These are phyloP conservation scores for Ustilago xerochloae DNA, from an alignment of 1,284 basidiomycete species.

Conservation along the genomic window DNA sequence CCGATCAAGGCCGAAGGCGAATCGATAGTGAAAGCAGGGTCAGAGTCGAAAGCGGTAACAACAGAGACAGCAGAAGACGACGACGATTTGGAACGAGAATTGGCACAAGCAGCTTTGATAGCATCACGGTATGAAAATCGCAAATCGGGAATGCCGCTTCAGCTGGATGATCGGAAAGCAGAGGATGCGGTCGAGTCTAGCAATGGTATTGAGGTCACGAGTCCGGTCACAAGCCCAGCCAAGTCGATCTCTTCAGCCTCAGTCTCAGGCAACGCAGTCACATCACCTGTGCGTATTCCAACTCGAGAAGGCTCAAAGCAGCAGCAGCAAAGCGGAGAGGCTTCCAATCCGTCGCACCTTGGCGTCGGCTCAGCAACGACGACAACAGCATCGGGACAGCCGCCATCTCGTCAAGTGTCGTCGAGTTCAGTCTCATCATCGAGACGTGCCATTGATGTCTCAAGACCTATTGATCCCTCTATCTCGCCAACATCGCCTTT, in stretches of 20 bases:
- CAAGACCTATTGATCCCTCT: slow-evolving; percentile 32
- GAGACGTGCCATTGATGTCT: slow-evolving; percentile 38
- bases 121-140: slow-evolving; percentile 26
- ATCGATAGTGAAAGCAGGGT: not conserved
- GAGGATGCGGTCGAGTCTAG: not conserved
- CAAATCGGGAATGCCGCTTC: slow-evolving; percentile 1
- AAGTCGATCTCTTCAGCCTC: not conserved
- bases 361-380: too few species aligned
- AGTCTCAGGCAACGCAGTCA: not conserved
- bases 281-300: slow-evolving; percentile 4
- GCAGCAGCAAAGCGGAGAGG: not conserved
- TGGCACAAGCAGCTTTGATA: slow-evolving; percentile 32
- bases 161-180: not conserved
- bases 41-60: not conserved
- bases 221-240: not conserved
- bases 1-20: slow-evolving; percentile 3
- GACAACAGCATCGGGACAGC: slow-evolving; percentile 1
- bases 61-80: not conserved
- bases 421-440: slow-evolving; percentile 14
- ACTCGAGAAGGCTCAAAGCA: not conserved
- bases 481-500: not conserved
- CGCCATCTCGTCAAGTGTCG: slow-evolving; percentile 11
- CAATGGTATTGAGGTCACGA: not conserved
- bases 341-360: not conserved
- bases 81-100: slow-evolving; percentile 7